Base-by-base conservation (phyloP, 1,284 basidiomycete species). In the Mycena citricolor region DNA sequence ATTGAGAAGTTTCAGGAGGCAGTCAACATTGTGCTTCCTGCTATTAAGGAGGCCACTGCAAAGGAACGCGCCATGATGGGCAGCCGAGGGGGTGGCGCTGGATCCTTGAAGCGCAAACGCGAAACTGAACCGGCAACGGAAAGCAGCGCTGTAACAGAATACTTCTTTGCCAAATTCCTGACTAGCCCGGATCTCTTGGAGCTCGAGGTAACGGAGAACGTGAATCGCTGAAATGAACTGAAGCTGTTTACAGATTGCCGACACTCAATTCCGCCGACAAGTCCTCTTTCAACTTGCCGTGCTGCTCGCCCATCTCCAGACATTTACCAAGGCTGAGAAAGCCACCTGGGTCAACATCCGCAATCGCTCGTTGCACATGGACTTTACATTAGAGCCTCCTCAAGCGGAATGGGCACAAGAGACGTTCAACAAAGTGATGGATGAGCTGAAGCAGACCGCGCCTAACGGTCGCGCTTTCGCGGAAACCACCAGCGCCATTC, bases 151-250 rank as follows among this genome's bases (percentile, higher is more conserved):
- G 64, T 64, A 24, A 80, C 72, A 38, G 83, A 90, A 53, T 91
- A 90, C 61, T 94, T 94, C 66, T 94, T 94, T 59, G 90, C 92
- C 11, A 94, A 93, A 60, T 94, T 90, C 63, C 69, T 95, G 32
- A 94, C 91, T 0, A 90, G 83, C 47, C 84, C 88, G 0, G 88
- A 91, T 33, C 68, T 95, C 16, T 72, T 94, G 21, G 90, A 90
- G 39, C 81, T 94, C 39, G 90, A 95, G 75, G 90, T 90, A 42
- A 46, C 69, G 55, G 19, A 10, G 28, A 12, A 24, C 16, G 21
- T 41, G 23, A 17, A 41, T 29, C 12, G 21, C 22, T 42, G 17
- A 30, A 23, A 83, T 29, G 83, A 84, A 53, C 83, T 82, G 3
- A 83, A 83, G 4, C 62, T 85, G 23, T 83, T 83, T 53, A 4